Conservation (phyloP, 345 rosid species). For the Eucalyptus pauciflora region DNA sequence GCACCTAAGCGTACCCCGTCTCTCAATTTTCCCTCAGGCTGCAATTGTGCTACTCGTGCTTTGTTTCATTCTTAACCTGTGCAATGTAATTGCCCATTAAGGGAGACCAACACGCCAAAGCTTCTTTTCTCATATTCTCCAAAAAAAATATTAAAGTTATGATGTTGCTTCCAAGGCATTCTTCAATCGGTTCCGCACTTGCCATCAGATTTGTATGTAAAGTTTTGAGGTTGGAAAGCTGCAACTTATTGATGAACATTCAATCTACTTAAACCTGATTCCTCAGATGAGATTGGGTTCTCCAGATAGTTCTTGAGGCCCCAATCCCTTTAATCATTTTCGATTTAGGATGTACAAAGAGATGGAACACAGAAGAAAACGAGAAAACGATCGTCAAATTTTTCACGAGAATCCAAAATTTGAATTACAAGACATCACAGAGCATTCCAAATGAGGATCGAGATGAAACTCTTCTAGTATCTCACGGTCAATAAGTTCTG, state of each 20-base stretch:
- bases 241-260: not conserved
- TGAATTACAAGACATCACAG: not conserved
- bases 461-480: not conserved
- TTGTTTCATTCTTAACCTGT: not conserved
- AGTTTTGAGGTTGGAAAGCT: not conserved
- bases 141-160: not conserved
- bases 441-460: not conserved
- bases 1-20: not conserved
- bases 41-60: not conserved
- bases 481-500: not conserved
- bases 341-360: not conserved
- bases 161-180: not conserved
- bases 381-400: not conserved
- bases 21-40: not conserved
- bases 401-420: not conserved
- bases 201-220: not conserved
- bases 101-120: not conserved
- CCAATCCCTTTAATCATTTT: not conserved
- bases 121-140: not conserved
- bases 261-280: not conserved
- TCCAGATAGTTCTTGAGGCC: not conserved
- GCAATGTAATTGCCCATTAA: not conserved
- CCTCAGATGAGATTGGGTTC: not conserved
- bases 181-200: not conserved
- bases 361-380: not conserved